phyloP scores from a whole-genome alignment of 305 asterid genomes.

The Galium porrigens region DNA sequence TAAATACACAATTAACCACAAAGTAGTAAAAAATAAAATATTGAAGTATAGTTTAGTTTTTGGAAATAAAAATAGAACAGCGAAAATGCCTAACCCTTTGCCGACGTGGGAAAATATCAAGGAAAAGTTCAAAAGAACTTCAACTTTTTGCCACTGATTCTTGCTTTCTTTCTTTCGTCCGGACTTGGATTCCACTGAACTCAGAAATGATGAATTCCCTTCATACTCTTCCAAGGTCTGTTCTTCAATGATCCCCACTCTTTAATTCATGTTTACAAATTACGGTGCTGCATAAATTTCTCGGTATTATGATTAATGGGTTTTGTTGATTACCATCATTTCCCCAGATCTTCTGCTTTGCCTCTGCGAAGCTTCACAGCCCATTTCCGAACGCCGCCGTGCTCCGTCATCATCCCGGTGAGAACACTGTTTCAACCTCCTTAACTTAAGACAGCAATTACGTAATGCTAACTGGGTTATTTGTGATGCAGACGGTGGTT shows the following conservation, averaged over 20 bases:
- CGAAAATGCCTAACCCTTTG: not conserved
- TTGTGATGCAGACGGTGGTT: conserved; percentile 6
- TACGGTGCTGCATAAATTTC: not conserved
- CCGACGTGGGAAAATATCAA: not conserved
- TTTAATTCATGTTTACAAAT: not conserved
- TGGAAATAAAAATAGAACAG: too few relatives aligned
- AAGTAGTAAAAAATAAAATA: too few relatives aligned
- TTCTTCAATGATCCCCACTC: not conserved
- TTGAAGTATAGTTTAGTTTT: too few relatives aligned
- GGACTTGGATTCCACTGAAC: not conserved
- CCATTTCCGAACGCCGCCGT: conserved; percentile 26
- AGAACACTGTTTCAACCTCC: not conserved
- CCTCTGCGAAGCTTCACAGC: conserved; percentile 35
- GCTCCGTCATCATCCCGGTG: conserved; percentile 34
- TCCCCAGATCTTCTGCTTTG: conserved; percentile 47
- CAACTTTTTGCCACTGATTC: not conserved
- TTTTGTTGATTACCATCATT: conserved; percentile 1
- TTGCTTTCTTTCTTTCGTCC: not conserved
- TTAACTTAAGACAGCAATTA: not conserved
- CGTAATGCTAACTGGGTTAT: not conserved
- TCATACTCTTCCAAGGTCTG: conserved; percentile 52
- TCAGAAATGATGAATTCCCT: conserved; percentile 60
- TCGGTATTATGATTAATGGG: not conserved
- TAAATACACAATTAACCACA: too few relatives aligned
- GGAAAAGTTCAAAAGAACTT: not conserved